phyloP scores from a whole-genome alignment of 768 basidiomycete species.

The Leccinum rimulosum region DNA sequence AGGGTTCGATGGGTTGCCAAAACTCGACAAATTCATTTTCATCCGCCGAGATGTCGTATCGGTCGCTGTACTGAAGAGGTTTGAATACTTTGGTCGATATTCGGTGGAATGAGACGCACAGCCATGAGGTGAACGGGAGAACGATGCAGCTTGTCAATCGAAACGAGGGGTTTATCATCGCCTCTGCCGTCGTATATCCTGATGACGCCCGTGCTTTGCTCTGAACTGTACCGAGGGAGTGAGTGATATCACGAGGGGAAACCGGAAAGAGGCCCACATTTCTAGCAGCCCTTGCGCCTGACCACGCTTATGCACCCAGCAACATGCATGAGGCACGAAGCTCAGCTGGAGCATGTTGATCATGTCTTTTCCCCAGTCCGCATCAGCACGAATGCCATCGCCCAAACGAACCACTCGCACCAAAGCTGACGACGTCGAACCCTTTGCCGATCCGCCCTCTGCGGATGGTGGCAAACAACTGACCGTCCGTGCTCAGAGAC shows the following conservation, averaged over 20 bases:
- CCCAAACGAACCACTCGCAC: conserved; percentile 45
- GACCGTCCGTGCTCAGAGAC: conserved; percentile 91
- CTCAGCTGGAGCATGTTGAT: conserved; percentile 95
- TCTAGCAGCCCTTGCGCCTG: conserved; percentile 87
- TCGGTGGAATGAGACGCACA: conserved; percentile 44
- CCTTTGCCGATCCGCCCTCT: conserved; percentile 89
- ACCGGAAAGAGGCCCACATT: conserved; percentile 55
- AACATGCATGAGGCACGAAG: conserved; percentile 83
- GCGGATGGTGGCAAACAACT: conserved; percentile 86
- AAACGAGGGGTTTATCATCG: conserved; percentile 71
- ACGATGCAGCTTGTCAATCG: conserved; percentile 74
- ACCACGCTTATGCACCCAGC: conserved; percentile 91
- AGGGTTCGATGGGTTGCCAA: conserved; percentile 91
- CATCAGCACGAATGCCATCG: not conserved
- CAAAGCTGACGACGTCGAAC: conserved; percentile 97
- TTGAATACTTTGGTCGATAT: not conserved
- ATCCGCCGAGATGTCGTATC: conserved; percentile 90
- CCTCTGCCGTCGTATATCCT: conserved; percentile 93
- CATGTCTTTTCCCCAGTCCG: conserved; percentile 66
- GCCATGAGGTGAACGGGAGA: conserved; percentile 90
- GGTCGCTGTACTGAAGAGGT: conserved; percentile 74
- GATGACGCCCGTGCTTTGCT: conserved; percentile 69
- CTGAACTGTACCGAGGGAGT: conserved; percentile 56
- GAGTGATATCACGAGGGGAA: conserved; percentile 1
- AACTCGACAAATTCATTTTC: conserved; percentile 95